These are phyloP conservation scores for Aureobasidium sp. DNA, from an alignment of 2,329 filamentous ascomycete genomes.

Conservation along the genomic window DNA sequence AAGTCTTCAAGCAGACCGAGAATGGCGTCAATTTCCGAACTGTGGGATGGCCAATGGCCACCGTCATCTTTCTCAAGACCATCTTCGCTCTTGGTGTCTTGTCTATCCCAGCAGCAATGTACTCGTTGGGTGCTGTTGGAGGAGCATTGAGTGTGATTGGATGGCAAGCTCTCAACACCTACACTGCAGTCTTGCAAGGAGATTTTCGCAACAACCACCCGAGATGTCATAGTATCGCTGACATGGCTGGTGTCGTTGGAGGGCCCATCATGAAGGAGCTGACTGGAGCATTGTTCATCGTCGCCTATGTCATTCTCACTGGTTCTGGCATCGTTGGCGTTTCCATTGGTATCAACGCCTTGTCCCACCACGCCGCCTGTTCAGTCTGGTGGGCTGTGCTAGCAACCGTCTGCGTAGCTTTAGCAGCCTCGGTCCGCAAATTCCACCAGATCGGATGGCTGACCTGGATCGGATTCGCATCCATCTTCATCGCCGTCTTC, in stretches of 20 bases:
- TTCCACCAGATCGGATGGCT: slow-evolving; percentile 56
- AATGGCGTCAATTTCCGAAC: slow-evolving; percentile 48
- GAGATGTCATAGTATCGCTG: slow-evolving; percentile 47
- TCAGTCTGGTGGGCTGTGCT: slow-evolving; percentile 53
- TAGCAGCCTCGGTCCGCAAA: slow-evolving; percentile 49
- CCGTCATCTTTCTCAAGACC: slow-evolving; percentile 45
- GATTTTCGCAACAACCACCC: slow-evolving; percentile 47
- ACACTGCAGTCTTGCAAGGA: slow-evolving; percentile 44
- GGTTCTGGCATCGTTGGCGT: slow-evolving; percentile 54
- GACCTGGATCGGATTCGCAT: slow-evolving; percentile 54
- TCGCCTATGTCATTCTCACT: slow-evolving; percentile 51
- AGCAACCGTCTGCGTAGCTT: slow-evolving; percentile 44
- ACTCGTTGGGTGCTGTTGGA: slow-evolving; percentile 41
- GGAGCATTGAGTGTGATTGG: slow-evolving; percentile 43
- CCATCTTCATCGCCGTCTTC: slow-evolving; percentile 47
- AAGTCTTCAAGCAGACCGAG: slow-evolving; percentile 45
- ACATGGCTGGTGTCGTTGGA: slow-evolving; percentile 53
- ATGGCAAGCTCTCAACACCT: slow-evolving; percentile 43
- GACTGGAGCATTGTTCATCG: slow-evolving; percentile 49
- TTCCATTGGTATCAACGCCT: slow-evolving; percentile 53
- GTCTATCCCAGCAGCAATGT: slow-evolving; percentile 44
- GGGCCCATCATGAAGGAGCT: slow-evolving; percentile 48
- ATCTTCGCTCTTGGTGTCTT: slow-evolving; percentile 47
- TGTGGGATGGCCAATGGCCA: slow-evolving; percentile 46
- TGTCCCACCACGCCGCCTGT: slow-evolving; percentile 52